Conservation (phyloP, 305 asterid species). For the Solanum hybrid region DNA sequence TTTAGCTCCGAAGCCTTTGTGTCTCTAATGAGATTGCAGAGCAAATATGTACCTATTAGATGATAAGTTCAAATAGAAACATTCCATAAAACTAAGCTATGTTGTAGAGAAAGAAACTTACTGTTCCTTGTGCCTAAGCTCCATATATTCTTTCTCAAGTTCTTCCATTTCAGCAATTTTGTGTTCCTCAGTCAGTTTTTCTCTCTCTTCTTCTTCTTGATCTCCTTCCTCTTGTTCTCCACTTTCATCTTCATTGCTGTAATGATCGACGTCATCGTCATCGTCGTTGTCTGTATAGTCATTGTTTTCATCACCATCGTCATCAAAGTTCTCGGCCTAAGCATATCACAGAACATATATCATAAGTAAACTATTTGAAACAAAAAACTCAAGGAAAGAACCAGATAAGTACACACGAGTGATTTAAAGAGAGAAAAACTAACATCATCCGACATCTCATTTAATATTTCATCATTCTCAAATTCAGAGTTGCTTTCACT, state of each 20-base stretch:
- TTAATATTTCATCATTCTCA: constrained; percentile 22
- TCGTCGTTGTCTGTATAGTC: not conserved
- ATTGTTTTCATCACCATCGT: not conserved
- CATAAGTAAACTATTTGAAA: not conserved
- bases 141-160: constrained; percentile 65
- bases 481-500: constrained; percentile 43
- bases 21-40: not conserved
- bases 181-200: constrained; percentile 22
- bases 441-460: constrained; percentile 17
- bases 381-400: not conserved
- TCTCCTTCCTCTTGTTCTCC: constrained; percentile 13
- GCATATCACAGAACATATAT: not conserved
- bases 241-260: constrained; percentile 5
- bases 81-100: not conserved
- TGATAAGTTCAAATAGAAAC: not conserved
- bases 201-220: constrained; percentile 18
- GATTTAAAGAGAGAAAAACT: not conserved
- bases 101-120: constrained; percentile 23
- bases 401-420: not conserved
- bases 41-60: not conserved
- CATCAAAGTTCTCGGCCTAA: constrained; percentile 4
- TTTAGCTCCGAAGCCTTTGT: not conserved
- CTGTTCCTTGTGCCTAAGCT: constrained; percentile 68
- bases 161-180: constrained; percentile 60
- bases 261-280: constrained; percentile 9